Base-by-base conservation (phyloP, 306 rosid genomes). In the Rosa persica region DNA sequence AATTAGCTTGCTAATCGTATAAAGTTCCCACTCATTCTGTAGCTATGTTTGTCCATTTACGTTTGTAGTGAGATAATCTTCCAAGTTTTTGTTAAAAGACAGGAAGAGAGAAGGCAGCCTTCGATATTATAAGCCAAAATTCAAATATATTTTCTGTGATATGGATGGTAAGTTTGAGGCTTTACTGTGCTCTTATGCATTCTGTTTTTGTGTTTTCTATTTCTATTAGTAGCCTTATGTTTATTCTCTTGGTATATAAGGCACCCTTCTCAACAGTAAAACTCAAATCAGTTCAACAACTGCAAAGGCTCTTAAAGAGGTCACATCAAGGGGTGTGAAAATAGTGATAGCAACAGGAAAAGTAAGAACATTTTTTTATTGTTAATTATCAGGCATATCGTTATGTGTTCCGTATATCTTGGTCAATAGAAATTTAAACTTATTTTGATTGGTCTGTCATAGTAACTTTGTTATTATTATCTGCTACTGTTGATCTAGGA, bases 271-370 rank as follows among this genome's bases (percentile, higher is more conserved):
- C 83, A 89, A 92, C 89, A 89, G 95, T 81, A 88, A 89, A 86
- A 86, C 92, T 86, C 95, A 83, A 85, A 85, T 94, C 79, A 72
- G 88, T 79, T 67, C 88, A 67, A 58, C 89, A 75, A 95, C 93
- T 79, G 90, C 69, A 68, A 85, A 81, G 78, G 98, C 98, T 79
- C 78, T 95, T 79, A 88, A 83, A 83, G 98, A 92, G 84, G 98
- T 87, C 43, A 64, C 84, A 43, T 85, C 87, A 60, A 95, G 95
- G 88, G 98, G 98, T 80, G 93, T 92, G 79, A 90, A 92, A 81
- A 84, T 94, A 87, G 97, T 94, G 81, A 89, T 94, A 74, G 98
- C 98, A 82, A 94, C 98, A 1, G 98, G 98, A 84, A 94, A 94
- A 85, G 98, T 94, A 89, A 83, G 91, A 76, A n/a, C 27, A 13